Conservation (phyloP, 2,329 filamentous ascomycete genomes). For the Trichoderma afroharzianum region DNA sequence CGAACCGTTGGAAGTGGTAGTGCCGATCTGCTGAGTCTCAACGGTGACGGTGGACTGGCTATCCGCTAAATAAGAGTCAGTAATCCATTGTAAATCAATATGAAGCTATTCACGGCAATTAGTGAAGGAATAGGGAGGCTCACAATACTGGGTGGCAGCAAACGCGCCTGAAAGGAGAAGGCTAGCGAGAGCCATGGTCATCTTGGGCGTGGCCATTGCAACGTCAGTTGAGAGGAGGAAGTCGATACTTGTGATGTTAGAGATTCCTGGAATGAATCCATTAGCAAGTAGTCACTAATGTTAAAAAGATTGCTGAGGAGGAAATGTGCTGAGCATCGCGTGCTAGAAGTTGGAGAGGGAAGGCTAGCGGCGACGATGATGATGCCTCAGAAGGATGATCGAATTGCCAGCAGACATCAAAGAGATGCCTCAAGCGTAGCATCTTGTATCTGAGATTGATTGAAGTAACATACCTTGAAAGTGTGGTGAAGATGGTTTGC, state of each 20-base stretch:
- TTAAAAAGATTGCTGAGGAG: neutral
- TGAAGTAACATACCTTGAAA: neutral
- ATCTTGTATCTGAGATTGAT: neutral
- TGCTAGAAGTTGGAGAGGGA: neutral
- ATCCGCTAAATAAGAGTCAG: slow-evolving; percentile 26
- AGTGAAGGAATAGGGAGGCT: neutral
- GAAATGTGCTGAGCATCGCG: neutral
- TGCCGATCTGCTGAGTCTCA: slow-evolving; percentile 31
- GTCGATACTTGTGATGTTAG: neutral
- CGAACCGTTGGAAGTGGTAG: slow-evolving; percentile 32
- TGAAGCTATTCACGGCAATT: neutral
- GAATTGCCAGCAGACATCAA: neutral
- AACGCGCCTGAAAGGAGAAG: slow-evolving; percentile 21
- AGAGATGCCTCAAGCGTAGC: neutral
- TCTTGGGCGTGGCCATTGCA: slow-evolving; percentile 30
- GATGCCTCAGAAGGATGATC: neutral
- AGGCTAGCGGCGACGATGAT: neutral
- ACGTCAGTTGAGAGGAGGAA: neutral
- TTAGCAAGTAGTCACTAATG: neutral
- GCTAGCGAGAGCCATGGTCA: slow-evolving; percentile 26
- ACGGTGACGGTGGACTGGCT: slow-evolving; percentile 27
- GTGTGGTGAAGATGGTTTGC: neutral
- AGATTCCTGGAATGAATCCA: neutral
- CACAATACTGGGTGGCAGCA: neutral
- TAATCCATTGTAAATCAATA: neutral